phyloP scores from a whole-genome alignment of 495 filamentous ascomycete species.

The Penicillium atrosanguineum region DNA sequence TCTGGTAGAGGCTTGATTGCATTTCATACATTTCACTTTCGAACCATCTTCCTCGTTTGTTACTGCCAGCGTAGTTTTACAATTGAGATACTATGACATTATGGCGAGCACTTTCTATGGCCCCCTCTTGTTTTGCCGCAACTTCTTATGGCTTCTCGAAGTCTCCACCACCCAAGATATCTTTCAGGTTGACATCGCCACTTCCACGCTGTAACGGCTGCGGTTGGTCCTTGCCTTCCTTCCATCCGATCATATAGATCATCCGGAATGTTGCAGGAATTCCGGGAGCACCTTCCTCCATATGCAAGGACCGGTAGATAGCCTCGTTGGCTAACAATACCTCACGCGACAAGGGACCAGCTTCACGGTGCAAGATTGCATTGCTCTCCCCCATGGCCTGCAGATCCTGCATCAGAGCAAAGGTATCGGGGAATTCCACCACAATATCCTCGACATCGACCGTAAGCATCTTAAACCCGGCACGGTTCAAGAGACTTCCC shows the following conservation, averaged over 20 bases:
- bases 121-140: constrained; percentile 10
- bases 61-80: constrained; percentile 30
- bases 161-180: constrained; percentile 66
- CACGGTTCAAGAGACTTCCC: constrained; percentile 78
- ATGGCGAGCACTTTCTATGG: constrained; percentile 7
- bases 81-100: constrained; percentile 31
- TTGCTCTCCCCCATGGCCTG: constrained; percentile 94
- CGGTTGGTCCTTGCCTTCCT: constrained; percentile 72
- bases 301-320: constrained; percentile 84
- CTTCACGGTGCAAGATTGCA: constrained; percentile 76
- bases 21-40: constrained; percentile 22
- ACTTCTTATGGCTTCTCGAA: constrained; percentile 32
- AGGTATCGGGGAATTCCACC: constrained; percentile 90
- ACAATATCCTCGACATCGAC: constrained; percentile 97
- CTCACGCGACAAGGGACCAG: constrained; percentile 72
- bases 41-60: constrained; percentile 15
- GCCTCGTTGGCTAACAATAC: constrained; percentile 84
- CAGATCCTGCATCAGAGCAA: constrained; percentile 87
- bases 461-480: constrained; percentile 93
- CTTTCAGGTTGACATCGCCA: constrained; percentile 77
- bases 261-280: constrained; percentile 89
- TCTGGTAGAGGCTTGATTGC: constrained; percentile 30
- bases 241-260: constrained; percentile 99
- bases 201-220: constrained; percentile 80
- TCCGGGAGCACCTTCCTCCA: constrained; percentile 60